Evolutionary conservation across 495 filamentous ascomycete species (phyloP), one percentile per base, ranked within the genome.

Genomic region (Talaromyces wortmannii): DNA sequence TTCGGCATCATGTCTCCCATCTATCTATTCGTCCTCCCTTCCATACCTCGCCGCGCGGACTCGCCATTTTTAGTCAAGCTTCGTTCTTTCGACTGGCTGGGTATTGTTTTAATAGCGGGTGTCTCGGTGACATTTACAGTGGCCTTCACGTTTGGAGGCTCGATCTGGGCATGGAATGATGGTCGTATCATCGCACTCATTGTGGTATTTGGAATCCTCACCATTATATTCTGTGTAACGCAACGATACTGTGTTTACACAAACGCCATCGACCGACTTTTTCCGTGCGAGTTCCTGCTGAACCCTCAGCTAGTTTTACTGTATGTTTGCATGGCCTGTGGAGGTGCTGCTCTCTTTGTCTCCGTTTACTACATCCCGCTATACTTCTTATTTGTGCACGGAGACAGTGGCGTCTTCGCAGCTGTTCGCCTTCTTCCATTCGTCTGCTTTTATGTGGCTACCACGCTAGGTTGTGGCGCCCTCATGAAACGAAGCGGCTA

Each of bases 221-320:
- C 78, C 33, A 54, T 78, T 46, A 10, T 69, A 4, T 70, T 73
- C 30, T 68, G 61, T 10, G 16, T 79, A 3, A 78, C 84, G 56
- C 83, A 87, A 61, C 59, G 61, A 29, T 82, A 73, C 55, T 60
- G 59, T n/a, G 51, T 84, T 46, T 66, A 82, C 30, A 85, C 82
- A 5, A 79, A 72, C 0, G 29, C 53, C 0, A 50, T 57, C 0
- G 63, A 67, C 15, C 78, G 83, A 5, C 65, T 85, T 23, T 81
- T 84, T 57, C 83, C 84, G 0, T 61, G 75, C 0, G 70, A 83
- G 17, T 73, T 83, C 55, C 63, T 85, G 29, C 57, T 55, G 6
- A 62, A 66, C 23, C 72, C 70, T 0, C 69, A 67, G 40, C 57
- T 40, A 53, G 52, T 36, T 17, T 40, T 36, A 23, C 50, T 52